Evolutionary conservation across 768 basidiomycete species (phyloP), one percentile per base, ranked within the genome.

Genomic region (Mycena olivaceomarginata): DNA sequence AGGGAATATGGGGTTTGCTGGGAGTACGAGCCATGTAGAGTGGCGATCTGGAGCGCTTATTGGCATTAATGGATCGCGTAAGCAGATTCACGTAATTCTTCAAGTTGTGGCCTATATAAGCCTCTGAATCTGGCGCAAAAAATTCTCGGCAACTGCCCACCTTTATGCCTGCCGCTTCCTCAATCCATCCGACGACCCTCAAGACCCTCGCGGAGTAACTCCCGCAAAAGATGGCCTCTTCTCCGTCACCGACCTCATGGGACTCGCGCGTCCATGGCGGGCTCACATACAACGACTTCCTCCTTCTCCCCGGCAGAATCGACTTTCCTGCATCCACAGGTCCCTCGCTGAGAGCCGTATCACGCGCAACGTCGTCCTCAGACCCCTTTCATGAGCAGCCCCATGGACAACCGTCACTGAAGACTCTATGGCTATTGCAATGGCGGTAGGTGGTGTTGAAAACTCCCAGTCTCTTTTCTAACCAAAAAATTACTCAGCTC

Each of bases 401-500:
- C 98, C 18, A 99, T 99, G 98, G 98, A 99, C 88, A 99, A n/a
- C 98, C 60, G 98, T 99, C 81, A 99, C 98, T 1, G 98, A 99
- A 86, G 93, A 91, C 70, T 93, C 96, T 75, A 98, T 98, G 96
- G 97, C 96, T 41, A 97, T 98, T 83, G 89, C 94, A 66, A 93
- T 98, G 91, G 97, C 97, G 86, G 96, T 97, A 85, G 88, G 94
- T 71, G 73, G 16, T 73, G 40, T 16, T 59, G 48, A 56, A n/a
- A n/a, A 43, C 67, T 63, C 63, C 64, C 62, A 37, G 63, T 45
- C 70, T 62, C 37, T 77, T 69, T 80, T 53, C 69, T 20, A 31
- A 22, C 31, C 62, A 66, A 68, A 69, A 51, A 70, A 74, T 65
- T 72, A 31, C 57, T 70, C 82, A 95, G 90, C 93, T 99, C 70